Evolutionary conservation across 2,329 filamentous ascomycete species (phyloP).

Genomic region (Aspergillus unguis): DNA sequence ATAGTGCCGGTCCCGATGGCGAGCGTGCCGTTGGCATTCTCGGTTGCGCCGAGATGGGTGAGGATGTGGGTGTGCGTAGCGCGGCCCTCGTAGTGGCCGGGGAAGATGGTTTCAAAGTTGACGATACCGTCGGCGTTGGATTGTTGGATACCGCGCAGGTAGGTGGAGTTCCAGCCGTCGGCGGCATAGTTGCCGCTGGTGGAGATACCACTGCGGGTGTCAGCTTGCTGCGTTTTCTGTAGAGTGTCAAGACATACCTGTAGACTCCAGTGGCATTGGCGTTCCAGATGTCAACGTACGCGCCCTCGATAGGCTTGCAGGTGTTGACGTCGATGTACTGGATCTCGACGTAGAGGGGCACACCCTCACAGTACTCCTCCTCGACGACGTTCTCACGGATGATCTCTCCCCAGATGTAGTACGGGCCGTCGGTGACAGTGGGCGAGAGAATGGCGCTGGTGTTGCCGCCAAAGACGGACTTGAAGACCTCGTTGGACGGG

Average conservation of each 20-base stretch:
- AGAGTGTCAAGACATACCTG: constrained; percentile 26
- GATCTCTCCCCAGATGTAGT: constrained; percentile 46
- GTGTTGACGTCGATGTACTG: constrained; percentile 49
- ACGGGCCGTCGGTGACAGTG: constrained; percentile 45
- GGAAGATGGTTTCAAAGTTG: constrained; percentile 48
- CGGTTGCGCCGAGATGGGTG: constrained; percentile 38
- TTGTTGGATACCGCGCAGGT: constrained; percentile 48
- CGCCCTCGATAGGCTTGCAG: constrained; percentile 39
- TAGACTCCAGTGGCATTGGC: constrained; percentile 49
- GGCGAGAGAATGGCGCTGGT: constrained; percentile 45
- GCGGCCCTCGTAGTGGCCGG: constrained; percentile 48
- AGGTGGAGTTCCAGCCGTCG: constrained; percentile 40
- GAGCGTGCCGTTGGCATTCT: constrained; percentile 45
- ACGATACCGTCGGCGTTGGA: constrained; percentile 49
- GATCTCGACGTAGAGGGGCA: constrained; percentile 44
- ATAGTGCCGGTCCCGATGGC: constrained; percentile 41
- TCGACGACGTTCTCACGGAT: constrained; percentile 44
- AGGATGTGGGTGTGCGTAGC: constrained; percentile 51
- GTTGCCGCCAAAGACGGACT: constrained; percentile 40
- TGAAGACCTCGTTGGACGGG: constrained; percentile 17
- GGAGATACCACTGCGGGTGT: constrained; percentile 24
- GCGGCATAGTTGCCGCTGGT: constrained; percentile 28
- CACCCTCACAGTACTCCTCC: constrained; percentile 35
- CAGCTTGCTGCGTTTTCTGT: constrained; percentile 4
- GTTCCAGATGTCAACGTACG: constrained; percentile 47